A percentile compares a stretch with the other conserved stretches of the same genome.
Evolutionary conservation across 2,329 filamentous ascomycete genomes (phyloP).

Genomic region (Colletotrichum kahawae): DNA sequence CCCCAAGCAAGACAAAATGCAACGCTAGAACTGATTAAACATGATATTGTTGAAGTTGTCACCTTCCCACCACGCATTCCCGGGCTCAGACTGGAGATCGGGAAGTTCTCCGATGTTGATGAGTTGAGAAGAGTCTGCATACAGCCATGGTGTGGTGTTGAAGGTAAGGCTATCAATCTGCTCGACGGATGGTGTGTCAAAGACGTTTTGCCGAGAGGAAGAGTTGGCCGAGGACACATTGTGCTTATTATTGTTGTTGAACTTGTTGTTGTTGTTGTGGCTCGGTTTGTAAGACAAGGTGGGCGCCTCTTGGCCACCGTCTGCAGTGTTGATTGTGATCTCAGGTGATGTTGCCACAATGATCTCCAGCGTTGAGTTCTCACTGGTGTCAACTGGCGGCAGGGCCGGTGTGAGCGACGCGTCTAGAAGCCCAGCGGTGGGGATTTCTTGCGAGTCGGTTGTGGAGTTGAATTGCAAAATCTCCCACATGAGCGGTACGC

Average conservation of each 20-base stretch:
- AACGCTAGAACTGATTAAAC: constrained; percentile 41
- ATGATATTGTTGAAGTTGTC: constrained; percentile 42
- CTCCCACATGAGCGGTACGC: constrained; percentile 58
- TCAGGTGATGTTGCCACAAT: constrained; percentile 57
- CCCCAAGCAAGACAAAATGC: background rate
- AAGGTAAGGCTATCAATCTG: constrained; percentile 41
- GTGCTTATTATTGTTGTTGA: background rate
- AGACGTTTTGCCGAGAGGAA: constrained; percentile 17
- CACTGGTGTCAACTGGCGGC: constrained; percentile 34
- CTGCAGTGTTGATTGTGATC: constrained; percentile 54
- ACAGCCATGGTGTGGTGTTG: constrained; percentile 48
- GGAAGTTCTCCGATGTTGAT: constrained; percentile 41
- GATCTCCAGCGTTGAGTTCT: constrained; percentile 49
- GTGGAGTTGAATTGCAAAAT: constrained; percentile 53
- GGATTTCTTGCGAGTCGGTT: constrained; percentile 37
- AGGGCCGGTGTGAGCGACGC: constrained; percentile 41
- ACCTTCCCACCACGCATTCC: constrained; percentile 45
- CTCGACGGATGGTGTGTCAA: constrained; percentile 35
- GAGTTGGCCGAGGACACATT: background rate
- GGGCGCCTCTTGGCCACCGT: constrained; percentile 55
- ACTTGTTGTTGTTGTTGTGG: background rate
- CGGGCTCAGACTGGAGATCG: constrained; percentile 33
- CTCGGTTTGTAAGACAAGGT: constrained; percentile 39
- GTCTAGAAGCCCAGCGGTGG: constrained; percentile 45
- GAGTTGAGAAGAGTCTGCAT: constrained; percentile 45